These are phyloP conservation scores for Tulasnella sp. DNA, from an alignment of 768 basidiomycete species.

Conservation along the genomic window DNA sequence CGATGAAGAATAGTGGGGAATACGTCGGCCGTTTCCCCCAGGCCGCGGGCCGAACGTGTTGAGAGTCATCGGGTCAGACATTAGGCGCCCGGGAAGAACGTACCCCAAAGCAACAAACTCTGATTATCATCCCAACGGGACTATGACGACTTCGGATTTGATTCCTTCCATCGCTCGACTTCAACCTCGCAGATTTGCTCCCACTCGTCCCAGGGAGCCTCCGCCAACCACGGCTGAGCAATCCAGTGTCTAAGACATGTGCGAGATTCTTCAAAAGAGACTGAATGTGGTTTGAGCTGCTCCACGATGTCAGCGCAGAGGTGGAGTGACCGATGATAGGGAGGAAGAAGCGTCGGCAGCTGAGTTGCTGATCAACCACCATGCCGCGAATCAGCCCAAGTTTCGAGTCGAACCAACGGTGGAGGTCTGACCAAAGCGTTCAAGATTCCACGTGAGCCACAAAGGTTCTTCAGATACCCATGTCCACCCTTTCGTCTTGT, in stretches of 20 bases:
- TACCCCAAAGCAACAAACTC: neutral
- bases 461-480: conserved; percentile 70
- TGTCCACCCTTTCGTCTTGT: conserved; percentile 63
- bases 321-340: conserved; percentile 63
- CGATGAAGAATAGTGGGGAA: neutral
- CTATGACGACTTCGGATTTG: neutral
- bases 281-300: conserved; percentile 57
- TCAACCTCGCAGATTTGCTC: conserved; percentile 75
- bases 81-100: neutral
- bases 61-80: neutral
- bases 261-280: conserved; percentile 66
- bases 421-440: conserved; percentile 60
- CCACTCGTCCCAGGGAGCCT: conserved; percentile 68
- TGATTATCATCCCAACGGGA: too few species aligned
- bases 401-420: conserved; percentile 9
- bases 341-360: conserved; percentile 52
- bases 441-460: conserved; percentile 79
- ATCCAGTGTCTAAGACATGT: conserved; percentile 62
- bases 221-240: conserved; percentile 62
- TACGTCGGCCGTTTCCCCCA: neutral
- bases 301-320: conserved; percentile 55
- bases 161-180: conserved; percentile 59
- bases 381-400: neutral
- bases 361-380: conserved; percentile 46
- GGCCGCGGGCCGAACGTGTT: neutral